phyloP scores from a whole-genome alignment of 73 alveolate genomes.

The Urostyla sp. region DNA sequence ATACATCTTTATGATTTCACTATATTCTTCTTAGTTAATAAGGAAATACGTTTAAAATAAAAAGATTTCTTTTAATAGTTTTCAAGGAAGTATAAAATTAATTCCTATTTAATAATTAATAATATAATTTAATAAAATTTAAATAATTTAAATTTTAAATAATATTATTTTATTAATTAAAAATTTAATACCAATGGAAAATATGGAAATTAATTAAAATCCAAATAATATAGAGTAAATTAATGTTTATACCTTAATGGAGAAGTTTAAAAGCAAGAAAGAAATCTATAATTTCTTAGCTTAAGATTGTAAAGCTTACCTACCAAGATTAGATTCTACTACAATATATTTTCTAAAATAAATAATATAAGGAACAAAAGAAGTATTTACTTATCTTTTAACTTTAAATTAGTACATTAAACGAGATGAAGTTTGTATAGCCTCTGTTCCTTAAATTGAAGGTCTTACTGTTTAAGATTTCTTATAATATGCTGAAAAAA shows the following conservation, averaged over 20 bases:
- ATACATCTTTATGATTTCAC: too few relatives aligned
- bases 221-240: not conserved
- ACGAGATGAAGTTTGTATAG: not conserved
- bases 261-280: slow-evolving; percentile 32
- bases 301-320: slow-evolving; percentile 38
- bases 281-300: slow-evolving; percentile 21
- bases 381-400: not conserved
- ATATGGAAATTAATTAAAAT: too few relatives aligned
- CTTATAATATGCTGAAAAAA: not conserved
- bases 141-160: too few relatives aligned
- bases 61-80: not conserved
- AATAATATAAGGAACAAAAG: slow-evolving; percentile 15
- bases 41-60: too few relatives aligned
- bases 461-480: not conserved
- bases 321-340: slow-evolving; percentile 19
- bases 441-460: not conserved
- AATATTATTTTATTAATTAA: too few relatives aligned
- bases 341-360: slow-evolving; percentile 33
- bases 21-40: too few relatives aligned
- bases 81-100: not conserved
- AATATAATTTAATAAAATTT: too few relatives aligned
- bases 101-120: not conserved
- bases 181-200: too few relatives aligned
- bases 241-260: not conserved
- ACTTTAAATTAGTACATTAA: not conserved